Conservation (phyloP, 805 yeast genomes). For the Brettanomyces anomalus region DNA sequence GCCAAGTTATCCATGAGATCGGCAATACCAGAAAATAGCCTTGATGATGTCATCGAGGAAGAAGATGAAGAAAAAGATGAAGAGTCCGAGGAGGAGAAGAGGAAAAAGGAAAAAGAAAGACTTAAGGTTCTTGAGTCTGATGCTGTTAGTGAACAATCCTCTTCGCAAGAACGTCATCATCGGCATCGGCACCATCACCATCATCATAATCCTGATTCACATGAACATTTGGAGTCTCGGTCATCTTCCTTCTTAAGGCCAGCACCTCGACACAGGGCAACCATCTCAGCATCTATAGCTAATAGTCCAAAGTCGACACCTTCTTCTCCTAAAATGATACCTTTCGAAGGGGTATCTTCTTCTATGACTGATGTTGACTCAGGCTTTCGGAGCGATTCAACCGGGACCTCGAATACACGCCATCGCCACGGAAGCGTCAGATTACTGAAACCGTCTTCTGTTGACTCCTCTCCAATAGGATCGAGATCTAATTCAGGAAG, state of each 20-base stretch:
- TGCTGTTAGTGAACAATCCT: not conserved
- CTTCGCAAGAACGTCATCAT: not conserved
- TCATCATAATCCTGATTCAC: not conserved
- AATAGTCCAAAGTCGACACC: constrained; percentile 1
- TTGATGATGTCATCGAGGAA: constrained; percentile 23
- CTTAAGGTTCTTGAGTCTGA: not conserved
- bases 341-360: constrained; percentile 1
- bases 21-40: constrained; percentile 24
- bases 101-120: not conserved
- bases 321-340: not conserved
- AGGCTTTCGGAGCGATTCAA: not conserved
- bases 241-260: not conserved
- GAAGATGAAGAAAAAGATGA: constrained; percentile 4
- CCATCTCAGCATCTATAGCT: not conserved
- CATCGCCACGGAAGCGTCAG: not conserved
- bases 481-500: constrained; percentile 13
- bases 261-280: not conserved
- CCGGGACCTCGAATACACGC: not conserved
- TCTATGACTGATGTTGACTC: constrained; percentile 8
- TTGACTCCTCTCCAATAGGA: constrained; percentile 11
- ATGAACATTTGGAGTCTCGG: not conserved
- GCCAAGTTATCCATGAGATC: constrained; percentile 24
- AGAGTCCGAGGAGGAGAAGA: not conserved
- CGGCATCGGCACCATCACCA: constrained; percentile 4
- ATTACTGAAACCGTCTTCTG: not conserved